Percentiles rank a stretch among this genome's conserved stretches.
phyloP scores from a whole-genome alignment of 1,139 yeast genomes.

The Nadsonia starkeyi-henricii region DNA sequence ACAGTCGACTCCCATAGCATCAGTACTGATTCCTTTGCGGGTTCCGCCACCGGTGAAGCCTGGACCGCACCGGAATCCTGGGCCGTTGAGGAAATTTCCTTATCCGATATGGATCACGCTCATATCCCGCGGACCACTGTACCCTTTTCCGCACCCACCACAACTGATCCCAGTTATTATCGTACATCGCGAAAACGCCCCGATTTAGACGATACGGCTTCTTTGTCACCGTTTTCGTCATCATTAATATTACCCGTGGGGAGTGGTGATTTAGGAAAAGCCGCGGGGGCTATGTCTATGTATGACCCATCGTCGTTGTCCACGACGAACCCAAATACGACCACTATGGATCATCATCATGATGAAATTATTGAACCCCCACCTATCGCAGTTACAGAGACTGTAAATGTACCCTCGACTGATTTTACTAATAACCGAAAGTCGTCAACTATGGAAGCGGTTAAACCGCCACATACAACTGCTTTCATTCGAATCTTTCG shows the following conservation, averaged over 20 bases:
- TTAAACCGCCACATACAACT: slow-evolving; percentile 15
- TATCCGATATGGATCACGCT: background rate
- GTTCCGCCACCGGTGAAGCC: background rate
- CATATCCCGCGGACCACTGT: too few species aligned
- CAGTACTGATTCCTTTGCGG: background rate
- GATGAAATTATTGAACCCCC: too few species aligned
- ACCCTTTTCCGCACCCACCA: background rate
- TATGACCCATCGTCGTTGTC: background rate
- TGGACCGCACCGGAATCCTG: background rate
- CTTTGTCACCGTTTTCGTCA: background rate
- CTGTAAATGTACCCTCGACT: too few species aligned
- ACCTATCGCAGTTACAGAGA: too few species aligned
- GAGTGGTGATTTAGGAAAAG: background rate
- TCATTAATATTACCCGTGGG: background rate
- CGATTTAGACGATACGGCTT: background rate
- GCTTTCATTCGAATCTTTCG: slow-evolving; percentile 46
- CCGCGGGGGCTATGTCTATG: too few species aligned
- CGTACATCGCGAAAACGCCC: too few species aligned
- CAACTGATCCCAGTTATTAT: background rate
- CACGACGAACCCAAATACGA: background rate
- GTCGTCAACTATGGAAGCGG: background rate
- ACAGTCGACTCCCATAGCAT: background rate
- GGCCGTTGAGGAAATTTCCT: background rate
- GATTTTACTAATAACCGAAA: too few species aligned
- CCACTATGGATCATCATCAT: too few species aligned